A percentile compares a stretch with the other conserved stretches of the same genome.
Conservation (phyloP, 495 filamentous ascomycete species). For the Oidiodendron maius region DNA sequence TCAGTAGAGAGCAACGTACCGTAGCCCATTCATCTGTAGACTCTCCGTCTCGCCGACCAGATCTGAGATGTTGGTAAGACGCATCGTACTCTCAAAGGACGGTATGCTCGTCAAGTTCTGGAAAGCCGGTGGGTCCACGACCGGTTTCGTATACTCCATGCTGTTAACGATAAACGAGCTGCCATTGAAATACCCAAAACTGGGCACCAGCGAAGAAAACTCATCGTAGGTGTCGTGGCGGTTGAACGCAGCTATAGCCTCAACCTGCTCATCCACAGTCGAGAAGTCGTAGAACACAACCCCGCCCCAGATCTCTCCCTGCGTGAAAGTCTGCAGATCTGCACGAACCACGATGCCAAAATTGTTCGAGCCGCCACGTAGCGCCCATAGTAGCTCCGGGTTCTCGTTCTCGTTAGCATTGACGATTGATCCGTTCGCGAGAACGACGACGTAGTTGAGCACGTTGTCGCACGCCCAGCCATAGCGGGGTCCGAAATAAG, state of each 20-base stretch:
- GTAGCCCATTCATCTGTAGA: constrained; percentile 34
- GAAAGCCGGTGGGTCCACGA: constrained; percentile 23
- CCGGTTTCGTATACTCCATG: not conserved
- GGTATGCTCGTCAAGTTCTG: constrained; percentile 22
- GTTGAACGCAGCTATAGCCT: constrained; percentile 1
- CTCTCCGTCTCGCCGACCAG: constrained; percentile 35
- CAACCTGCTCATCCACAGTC: constrained; percentile 4
- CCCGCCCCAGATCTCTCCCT: constrained; percentile 6
- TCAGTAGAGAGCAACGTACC: constrained; percentile 23
- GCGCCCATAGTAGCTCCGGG: constrained; percentile 42
- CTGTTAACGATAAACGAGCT: constrained; percentile 19
- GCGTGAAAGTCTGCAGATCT: constrained; percentile 19
- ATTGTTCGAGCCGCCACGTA: constrained; percentile 48
- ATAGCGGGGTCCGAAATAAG: constrained; percentile 2
- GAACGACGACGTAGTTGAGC: constrained; percentile 36
- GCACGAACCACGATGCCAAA: constrained; percentile 49
- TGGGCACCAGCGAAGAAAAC: constrained; percentile 23
- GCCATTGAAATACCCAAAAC: constrained; percentile 17
- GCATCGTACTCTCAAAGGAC: constrained; percentile 30
- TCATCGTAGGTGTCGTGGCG: constrained; percentile 19
- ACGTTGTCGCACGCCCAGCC: constrained; percentile 43
- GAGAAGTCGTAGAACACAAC: not conserved
- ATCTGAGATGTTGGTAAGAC: constrained; percentile 35
- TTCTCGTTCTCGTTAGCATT: constrained; percentile 36
- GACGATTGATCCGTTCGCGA: constrained; percentile 40